Conservation (phyloP, 2,329 filamentous ascomycete genomes). For the Colletotrichum simmondsii region DNA sequence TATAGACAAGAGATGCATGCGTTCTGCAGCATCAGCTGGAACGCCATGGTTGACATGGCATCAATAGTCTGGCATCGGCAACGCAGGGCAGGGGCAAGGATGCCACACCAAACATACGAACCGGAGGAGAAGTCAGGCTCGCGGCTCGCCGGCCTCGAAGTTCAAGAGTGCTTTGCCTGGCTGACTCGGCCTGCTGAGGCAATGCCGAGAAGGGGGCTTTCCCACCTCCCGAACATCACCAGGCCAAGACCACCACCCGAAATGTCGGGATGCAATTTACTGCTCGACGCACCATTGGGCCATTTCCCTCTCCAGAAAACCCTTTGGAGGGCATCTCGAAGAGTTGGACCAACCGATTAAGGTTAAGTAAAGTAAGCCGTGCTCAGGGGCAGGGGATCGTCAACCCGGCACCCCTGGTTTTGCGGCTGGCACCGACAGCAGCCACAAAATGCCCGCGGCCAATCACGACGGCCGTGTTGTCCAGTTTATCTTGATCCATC, state of each 20-base stretch:
- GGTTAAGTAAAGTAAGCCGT: constrained; percentile 20
- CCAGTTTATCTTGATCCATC: not conserved
- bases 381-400: constrained; percentile 23
- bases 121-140: not conserved
- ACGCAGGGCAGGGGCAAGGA: not conserved
- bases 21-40: constrained; percentile 8
- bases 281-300: not conserved
- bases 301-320: not conserved
- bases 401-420: constrained; percentile 14
- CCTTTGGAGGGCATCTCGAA: not conserved
- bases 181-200: not conserved
- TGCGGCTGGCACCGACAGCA: constrained; percentile 18
- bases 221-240: not conserved
- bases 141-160: not conserved
- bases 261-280: constrained; percentile 3
- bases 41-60: constrained; percentile 5
- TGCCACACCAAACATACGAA: not conserved
- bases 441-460: constrained; percentile 8
- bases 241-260: not conserved
- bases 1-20: not conserved
- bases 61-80: constrained; percentile 13
- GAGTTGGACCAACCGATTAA: constrained; percentile 1
- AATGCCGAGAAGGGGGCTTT: not conserved
- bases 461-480: not conserved
- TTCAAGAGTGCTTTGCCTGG: not conserved